These are phyloP conservation scores for Thozetella sp. DNA, from an alignment of 495 filamentous ascomycete species.

Conservation along the genomic window DNA sequence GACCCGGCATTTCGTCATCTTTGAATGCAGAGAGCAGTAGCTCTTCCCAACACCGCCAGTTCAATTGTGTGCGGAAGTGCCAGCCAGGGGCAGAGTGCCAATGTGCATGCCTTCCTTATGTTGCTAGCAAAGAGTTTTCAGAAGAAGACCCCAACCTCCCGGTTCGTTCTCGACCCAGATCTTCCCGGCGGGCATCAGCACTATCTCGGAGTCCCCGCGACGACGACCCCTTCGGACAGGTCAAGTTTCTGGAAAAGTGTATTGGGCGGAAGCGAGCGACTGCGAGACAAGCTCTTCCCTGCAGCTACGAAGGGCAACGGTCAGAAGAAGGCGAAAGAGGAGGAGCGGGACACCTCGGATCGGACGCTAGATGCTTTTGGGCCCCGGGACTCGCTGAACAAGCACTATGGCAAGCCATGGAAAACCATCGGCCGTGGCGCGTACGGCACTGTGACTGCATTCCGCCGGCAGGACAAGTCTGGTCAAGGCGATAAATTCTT, in stretches of 20 bases:
- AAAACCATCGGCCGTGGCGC: constrained; percentile 95
- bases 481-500: constrained; percentile 86
- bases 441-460: constrained; percentile 95
- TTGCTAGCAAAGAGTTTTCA: no score
- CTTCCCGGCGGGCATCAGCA: constrained; percentile 75
- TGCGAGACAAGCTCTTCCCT: constrained; percentile 80
- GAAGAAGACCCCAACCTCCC: no score
- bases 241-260: constrained; percentile 84
- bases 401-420: constrained; percentile 98
- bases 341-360: constrained; percentile 68
- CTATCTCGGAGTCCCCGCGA: constrained; percentile 79
- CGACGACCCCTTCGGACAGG: constrained; percentile 95
- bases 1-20: no score
- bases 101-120: no score
- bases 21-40: no score
- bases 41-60: no score
- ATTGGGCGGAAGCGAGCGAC: constrained; percentile 74
- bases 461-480: constrained; percentile 91
- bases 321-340: constrained; percentile 82
- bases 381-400: constrained; percentile 78
- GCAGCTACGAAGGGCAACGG: constrained; percentile 96
- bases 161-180: constrained; percentile 41
- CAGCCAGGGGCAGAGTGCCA: no score
- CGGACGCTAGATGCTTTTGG: constrained; percentile 80
- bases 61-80: no score